A percentile compares a stretch with the other conserved stretches of the same genome.
These are phyloP conservation scores for Berberis vulgaris DNA, from an alignment of 164 flowering plant genomes.

Conservation along the genomic window DNA sequence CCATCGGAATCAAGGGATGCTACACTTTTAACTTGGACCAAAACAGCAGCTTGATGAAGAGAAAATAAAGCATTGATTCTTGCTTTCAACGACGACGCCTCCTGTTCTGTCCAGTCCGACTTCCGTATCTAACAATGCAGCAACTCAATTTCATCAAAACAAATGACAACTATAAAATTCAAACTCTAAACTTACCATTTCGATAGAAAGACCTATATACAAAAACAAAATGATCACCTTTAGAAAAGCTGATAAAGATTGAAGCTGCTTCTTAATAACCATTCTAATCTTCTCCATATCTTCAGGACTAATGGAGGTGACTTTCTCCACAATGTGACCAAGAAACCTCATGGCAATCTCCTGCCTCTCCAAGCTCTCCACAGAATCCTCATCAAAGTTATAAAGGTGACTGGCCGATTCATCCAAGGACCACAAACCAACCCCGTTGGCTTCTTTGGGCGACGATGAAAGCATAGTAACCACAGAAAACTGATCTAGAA, in stretches of 20 bases:
- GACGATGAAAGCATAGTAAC: not conserved
- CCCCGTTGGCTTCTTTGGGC: constrained; percentile 4
- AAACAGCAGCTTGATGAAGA: constrained; percentile 63
- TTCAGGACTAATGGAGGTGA: constrained; percentile 26
- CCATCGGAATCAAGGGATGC: constrained; percentile 61
- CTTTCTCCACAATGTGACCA: constrained; percentile 56
- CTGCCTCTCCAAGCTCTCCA: constrained; percentile 74
- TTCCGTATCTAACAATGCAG: constrained; percentile 49
- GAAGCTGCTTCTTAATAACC: constrained; percentile 72
- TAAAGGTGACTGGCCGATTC: constrained; percentile 36
- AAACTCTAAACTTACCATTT: not conserved
- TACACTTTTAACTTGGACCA: constrained; percentile 56
- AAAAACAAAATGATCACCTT: constrained; percentile 30
- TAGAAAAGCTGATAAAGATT: constrained; percentile 44
- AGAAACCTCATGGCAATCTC: constrained; percentile 61
- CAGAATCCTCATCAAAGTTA: constrained; percentile 68
- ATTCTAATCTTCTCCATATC: constrained; percentile 57
- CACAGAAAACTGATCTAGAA: constrained; percentile 40
- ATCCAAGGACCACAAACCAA: constrained; percentile 31
- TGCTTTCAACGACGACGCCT: constrained; percentile 45
- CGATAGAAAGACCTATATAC: not conserved
- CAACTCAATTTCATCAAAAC: constrained; percentile 14
- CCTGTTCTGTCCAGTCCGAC: constrained; percentile 90
- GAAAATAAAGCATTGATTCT: constrained; percentile 64
- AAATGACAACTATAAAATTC: not conserved